Conservation (phyloP, 148 eudicot genomes). For the Salicornia ramosissima region DNA sequence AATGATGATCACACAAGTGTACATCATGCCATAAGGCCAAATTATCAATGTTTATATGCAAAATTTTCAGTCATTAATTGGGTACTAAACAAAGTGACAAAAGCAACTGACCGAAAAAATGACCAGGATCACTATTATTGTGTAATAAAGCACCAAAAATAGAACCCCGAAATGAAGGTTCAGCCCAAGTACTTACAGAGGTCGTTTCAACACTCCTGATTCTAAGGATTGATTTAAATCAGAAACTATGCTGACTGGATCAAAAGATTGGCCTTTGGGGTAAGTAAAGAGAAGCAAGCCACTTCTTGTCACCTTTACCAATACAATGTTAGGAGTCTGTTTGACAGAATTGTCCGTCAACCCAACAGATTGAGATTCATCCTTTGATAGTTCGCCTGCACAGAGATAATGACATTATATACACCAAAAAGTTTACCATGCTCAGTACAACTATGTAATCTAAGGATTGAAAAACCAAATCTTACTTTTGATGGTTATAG, state of each 20-base stretch:
- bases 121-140: no score
- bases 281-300: constrained; percentile 65
- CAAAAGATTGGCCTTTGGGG: constrained; percentile 37
- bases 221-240: constrained; percentile 45
- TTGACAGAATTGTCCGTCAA: constrained; percentile 22
- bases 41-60: no score
- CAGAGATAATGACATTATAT: constrained; percentile 12
- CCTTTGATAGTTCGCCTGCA: constrained; percentile 32
- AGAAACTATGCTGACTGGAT: constrained; percentile 43
- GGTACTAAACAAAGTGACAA: no score
- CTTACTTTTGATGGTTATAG: constrained; percentile 21
- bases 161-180: not conserved
- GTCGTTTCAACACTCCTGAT: constrained; percentile 49
- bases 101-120: no score
- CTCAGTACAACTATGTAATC: not conserved
- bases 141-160: no score
- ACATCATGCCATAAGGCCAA: no score
- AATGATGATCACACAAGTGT: no score
- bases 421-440: not conserved
- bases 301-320: constrained; percentile 72
- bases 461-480: not conserved
- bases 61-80: no score
- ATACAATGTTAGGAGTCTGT: constrained; percentile 36
- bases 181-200: constrained; percentile 53
- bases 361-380: constrained; percentile 30